phyloP scores from a whole-genome alignment of 306 rosid genomes.

The cucumber (Cucumis sativus) region Cucumber_9930_V3 NC_026656.2:2491001-2491500 shows the following conservation, averaged over 20 bases:
- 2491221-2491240: background rate
- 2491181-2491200: background rate
- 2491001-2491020: background rate
- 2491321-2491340: slow-evolving; percentile 31
- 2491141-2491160: background rate
- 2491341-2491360: slow-evolving; percentile 79
- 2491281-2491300: slow-evolving; percentile 32
- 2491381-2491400: slow-evolving; percentile 85
- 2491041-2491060: background rate
- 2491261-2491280: slow-evolving; percentile 28
- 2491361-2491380: slow-evolving; percentile 91
- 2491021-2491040: background rate
- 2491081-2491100: background rate
- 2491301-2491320: slow-evolving; percentile 29
- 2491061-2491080: background rate
- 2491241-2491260: slow-evolving; percentile 3
- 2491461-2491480: background rate
- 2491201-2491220: background rate
- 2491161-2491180: background rate
- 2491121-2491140: background rate
- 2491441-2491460: slow-evolving; percentile 2
- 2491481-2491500: background rate
- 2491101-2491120: background rate
- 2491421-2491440: slow-evolving; percentile 58
- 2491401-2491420: slow-evolving; percentile 44